Evolutionary conservation across 805 yeast species (phyloP).

Genomic region (Yamadazyma scolyti): DNA sequence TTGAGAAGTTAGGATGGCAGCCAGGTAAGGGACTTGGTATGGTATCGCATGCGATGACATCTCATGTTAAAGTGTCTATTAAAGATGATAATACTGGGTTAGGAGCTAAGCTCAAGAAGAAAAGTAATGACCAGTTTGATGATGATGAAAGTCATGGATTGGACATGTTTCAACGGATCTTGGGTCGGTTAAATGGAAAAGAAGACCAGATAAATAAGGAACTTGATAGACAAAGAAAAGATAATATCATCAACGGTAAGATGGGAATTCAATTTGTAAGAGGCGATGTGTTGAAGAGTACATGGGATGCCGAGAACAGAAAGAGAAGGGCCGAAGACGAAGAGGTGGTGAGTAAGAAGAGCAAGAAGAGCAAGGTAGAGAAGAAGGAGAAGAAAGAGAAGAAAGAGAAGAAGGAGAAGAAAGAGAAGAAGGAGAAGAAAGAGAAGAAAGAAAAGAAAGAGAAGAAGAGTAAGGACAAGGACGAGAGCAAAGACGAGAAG

Average conservation of each 20-base stretch:
- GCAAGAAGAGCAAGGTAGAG: conserved; percentile 15
- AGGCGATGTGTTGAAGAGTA: conserved; percentile 79
- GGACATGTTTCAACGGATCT: conserved; percentile 86
- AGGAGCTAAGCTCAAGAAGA: conserved; percentile 74
- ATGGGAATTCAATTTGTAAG: conserved; percentile 86
- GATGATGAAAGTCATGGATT: conserved; percentile 85
- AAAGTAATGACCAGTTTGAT: conserved; percentile 65
- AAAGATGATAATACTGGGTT: conserved; percentile 84
- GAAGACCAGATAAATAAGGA: conserved; percentile 63
- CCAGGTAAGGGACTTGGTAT: conserved; percentile 89
- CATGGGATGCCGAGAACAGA: conserved; percentile 64
- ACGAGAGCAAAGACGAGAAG: conserved; percentile 3
- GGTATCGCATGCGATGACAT: conserved; percentile 59
- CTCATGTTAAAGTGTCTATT: conserved; percentile 78
- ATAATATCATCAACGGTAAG: conserved; percentile 73
- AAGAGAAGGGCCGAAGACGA: conserved; percentile 26
- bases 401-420: conserved; percentile 16
- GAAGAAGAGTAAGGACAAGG: conserved; percentile 7
- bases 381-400: conserved; percentile 12
- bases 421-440: conserved; percentile 21
- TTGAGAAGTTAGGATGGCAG: conserved; percentile 83
- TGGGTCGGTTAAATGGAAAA: conserved; percentile 87
- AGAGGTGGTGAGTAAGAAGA: conserved; percentile 16
- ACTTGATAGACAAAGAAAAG: conserved; percentile 63
- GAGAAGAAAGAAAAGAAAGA: conserved; percentile 14